These are phyloP conservation scores for Thielaviopsis cerberus DNA, from an alignment of 2,329 filamentous ascomycete genomes.

Conservation along the genomic window DNA sequence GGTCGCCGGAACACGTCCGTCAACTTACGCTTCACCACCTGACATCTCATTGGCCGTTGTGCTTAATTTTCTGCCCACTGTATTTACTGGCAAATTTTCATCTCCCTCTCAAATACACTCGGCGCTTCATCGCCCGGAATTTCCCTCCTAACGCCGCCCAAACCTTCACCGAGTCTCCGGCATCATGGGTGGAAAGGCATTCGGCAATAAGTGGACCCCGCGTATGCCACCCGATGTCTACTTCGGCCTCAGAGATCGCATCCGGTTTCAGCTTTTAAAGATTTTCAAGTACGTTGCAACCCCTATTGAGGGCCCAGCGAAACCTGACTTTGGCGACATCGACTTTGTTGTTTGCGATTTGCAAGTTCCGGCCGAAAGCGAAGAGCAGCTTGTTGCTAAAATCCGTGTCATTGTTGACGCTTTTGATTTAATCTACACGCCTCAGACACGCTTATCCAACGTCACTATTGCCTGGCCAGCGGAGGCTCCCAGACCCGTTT, in stretches of 20 bases:
- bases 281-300: conserved; percentile 37
- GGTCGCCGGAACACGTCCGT: no score
- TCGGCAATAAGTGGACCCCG: conserved; percentile 34
- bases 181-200: conserved; percentile 11
- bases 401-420: conserved; percentile 18
- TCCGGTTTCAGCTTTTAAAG: conserved; percentile 26
- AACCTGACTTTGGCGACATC: conserved; percentile 51
- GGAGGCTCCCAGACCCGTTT: conserved; percentile 7
- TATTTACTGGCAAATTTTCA: no score
- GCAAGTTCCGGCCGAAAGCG: background rate
- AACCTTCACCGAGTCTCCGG: background rate
- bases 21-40: no score
- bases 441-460: conserved; percentile 25
- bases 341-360: conserved; percentile 40
- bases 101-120: no score
- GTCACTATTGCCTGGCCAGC: conserved; percentile 39
- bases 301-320: conserved; percentile 51
- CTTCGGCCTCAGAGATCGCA: conserved; percentile 26
- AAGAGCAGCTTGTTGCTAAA: background rate
- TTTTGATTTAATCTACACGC: conserved; percentile 21
- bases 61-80: no score
- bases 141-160: no score
- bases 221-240: conserved; percentile 47
- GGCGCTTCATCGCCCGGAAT: no score
- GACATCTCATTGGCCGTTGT: no score